These are phyloP conservation scores for Eucalyptus victrix DNA, from an alignment of 345 rosid species.

Conservation along the genomic window DNA sequence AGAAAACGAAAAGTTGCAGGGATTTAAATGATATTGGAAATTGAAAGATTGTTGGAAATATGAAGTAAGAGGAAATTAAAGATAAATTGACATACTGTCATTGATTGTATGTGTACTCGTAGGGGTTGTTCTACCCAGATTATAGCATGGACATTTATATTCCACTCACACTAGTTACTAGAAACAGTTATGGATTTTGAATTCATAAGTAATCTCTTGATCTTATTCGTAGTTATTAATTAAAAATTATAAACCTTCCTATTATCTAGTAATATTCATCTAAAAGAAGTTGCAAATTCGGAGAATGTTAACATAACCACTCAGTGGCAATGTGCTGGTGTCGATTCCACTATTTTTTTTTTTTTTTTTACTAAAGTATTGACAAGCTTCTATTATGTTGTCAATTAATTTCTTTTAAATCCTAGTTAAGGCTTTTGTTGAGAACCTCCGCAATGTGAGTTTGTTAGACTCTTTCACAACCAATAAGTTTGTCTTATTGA, in stretches of 20 bases:
- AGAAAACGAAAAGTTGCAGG: neutral
- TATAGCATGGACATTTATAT: neutral
- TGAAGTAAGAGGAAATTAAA: neutral
- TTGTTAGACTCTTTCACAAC: neutral
- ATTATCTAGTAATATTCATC: no score
- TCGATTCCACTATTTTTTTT: neutral
- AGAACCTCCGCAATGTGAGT: neutral
- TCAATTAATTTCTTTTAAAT: neutral
- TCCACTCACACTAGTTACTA: neutral
- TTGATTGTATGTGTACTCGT: neutral
- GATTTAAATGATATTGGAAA: neutral
- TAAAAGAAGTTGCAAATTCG: neutral
- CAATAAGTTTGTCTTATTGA: neutral
- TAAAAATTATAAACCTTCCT: neutral
- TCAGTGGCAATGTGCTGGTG: neutral
- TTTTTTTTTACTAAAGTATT: neutral
- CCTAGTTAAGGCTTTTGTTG: rapidly evolving
- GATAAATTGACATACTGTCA: neutral
- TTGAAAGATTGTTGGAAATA: neutral
- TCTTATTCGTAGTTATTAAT: neutral
- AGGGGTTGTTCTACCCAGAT: neutral
- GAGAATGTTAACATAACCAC: neutral
- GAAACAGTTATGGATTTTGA: neutral
- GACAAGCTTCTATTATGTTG: neutral
- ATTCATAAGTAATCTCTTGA: neutral